A percentile compares a stretch with the other conserved stretches of the same genome.
phyloP scores from a whole-genome alignment of 805 yeast species.

The Candida gorgasii region DNA sequence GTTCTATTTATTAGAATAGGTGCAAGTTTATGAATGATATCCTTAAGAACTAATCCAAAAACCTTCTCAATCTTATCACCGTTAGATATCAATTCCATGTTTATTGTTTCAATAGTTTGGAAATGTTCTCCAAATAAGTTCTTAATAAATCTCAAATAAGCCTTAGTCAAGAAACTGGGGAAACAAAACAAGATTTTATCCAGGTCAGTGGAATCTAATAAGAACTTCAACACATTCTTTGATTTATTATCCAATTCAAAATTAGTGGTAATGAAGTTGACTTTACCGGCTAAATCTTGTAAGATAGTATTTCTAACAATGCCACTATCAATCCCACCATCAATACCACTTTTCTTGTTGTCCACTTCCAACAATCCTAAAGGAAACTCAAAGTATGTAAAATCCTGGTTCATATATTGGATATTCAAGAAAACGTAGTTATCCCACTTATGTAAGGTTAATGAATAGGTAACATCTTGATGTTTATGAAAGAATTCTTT shows the following conservation, averaged over 20 bases:
- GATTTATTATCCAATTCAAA: conserved; percentile 19
- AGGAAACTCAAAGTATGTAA: conserved; percentile 20
- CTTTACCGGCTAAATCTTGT: conserved; percentile 19
- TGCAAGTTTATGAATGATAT: neutral
- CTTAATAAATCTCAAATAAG: conserved; percentile 4
- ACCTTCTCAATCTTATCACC: conserved; percentile 2
- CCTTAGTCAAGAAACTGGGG: conserved; percentile 17
- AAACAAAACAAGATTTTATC: conserved; percentile 19
- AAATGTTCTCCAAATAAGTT: neutral
- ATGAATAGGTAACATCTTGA: conserved; percentile 15
- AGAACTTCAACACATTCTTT: conserved; percentile 19
- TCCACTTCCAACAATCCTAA: conserved; percentile 20
- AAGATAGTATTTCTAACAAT: conserved; percentile 17
- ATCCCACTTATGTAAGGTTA: conserved; percentile 25
- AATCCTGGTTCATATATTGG: conserved; percentile 21
- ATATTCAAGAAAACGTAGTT: conserved; percentile 20
- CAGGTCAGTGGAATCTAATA: conserved; percentile 13
- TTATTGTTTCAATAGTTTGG: conserved; percentile 1
- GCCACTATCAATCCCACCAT: conserved; percentile 15
- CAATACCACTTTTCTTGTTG: conserved; percentile 1
- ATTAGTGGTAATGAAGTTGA: conserved; percentile 24
- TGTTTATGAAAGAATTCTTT: conserved; percentile 16
- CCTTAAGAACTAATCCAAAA: conserved; percentile 1
- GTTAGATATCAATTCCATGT: neutral
- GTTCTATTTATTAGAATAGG: neutral